Evolutionary conservation across 2,329 filamentous ascomycete genomes (phyloP).

Genomic region (Botrytis elliptica): DNA sequence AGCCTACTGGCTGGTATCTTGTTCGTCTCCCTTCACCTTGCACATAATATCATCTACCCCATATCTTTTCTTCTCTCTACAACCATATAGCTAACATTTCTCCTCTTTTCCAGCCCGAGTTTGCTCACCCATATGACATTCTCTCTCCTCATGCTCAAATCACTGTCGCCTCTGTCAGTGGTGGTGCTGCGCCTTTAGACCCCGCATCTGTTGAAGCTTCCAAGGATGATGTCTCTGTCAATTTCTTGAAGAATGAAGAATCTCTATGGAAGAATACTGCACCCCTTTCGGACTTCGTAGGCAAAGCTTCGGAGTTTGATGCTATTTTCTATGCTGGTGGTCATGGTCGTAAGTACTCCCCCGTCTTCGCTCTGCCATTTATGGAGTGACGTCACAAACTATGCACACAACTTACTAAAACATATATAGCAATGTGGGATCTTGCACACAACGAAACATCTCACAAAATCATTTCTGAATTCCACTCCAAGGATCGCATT

Average conservation of each 20-base stretch:
- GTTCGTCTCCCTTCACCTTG: slow-evolving; percentile 35
- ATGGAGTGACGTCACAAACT: background rate
- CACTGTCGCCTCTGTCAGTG: slow-evolving; percentile 47
- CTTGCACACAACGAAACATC: slow-evolving; percentile 55
- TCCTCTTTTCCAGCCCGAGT: slow-evolving; percentile 45
- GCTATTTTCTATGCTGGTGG: slow-evolving; percentile 60
- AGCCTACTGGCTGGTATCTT: slow-evolving; percentile 55
- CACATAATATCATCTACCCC: too few relatives aligned
- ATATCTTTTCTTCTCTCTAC: background rate
- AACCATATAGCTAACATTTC: slow-evolving; percentile 18
- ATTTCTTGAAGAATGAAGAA: slow-evolving; percentile 48
- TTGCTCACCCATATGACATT: slow-evolving; percentile 48
- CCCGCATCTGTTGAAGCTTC: slow-evolving; percentile 45
- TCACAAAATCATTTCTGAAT: slow-evolving; percentile 60
- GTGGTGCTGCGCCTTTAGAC: slow-evolving; percentile 47
- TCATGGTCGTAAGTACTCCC: slow-evolving; percentile 49
- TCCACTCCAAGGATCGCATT: slow-evolving; percentile 59
- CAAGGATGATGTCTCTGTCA: slow-evolving; percentile 43
- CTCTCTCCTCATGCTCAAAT: slow-evolving; percentile 44
- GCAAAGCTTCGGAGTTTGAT: slow-evolving; percentile 51
- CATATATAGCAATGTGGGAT: slow-evolving; percentile 35
- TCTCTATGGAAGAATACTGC: slow-evolving; percentile 53
- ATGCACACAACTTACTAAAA: background rate
- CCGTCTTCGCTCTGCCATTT: background rate
- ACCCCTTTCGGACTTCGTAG: slow-evolving; percentile 48